Evolutionary conservation across 495 filamentous ascomycete species (phyloP).

Genomic region (Xeromyces bisporus): DNA sequence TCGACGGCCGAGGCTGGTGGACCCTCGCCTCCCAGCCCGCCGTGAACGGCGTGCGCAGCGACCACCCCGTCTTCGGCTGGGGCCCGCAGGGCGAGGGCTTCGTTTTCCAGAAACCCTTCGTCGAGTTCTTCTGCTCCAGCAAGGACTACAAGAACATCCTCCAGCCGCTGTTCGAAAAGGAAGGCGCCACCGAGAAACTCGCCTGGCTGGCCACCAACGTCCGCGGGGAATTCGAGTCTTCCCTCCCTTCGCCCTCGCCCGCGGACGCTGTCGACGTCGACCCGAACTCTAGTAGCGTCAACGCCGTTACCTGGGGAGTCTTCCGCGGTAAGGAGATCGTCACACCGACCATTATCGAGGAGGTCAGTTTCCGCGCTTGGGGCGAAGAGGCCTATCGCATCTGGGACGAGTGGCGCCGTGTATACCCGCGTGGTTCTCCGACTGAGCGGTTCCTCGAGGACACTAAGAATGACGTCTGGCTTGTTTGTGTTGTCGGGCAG

Average conservation of each 20-base stretch:
- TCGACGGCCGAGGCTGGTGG: conserved; percentile 68
- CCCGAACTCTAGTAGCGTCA: conserved; percentile 41
- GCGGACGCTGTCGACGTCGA: conserved; percentile 18
- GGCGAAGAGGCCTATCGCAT: conserved; percentile 90
- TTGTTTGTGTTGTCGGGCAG: conserved; percentile 86
- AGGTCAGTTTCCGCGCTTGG: conserved; percentile 90
- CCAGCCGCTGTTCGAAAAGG: conserved; percentile 39
- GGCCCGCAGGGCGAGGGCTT: conserved; percentile 74
- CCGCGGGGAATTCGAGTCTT: conserved; percentile 52
- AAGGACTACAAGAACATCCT: conserved; percentile 48
- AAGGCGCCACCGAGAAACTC: conserved; percentile 39
- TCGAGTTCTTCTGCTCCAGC: conserved; percentile 77
- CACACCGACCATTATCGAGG: conserved; percentile 94
- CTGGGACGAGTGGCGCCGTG: conserved; percentile 82
- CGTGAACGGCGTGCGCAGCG: conserved; percentile 64
- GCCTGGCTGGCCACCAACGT: conserved; percentile 75
- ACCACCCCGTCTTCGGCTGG: conserved; percentile 80
- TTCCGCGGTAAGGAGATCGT: conserved; percentile 95
- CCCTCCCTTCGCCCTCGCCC: conserved; percentile 21
- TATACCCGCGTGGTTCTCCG: conserved; percentile 52
- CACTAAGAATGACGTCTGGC: conserved; percentile 54
- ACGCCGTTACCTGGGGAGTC: conserved; percentile 93
- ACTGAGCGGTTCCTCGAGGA: conserved; percentile 51
- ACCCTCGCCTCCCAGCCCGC: conserved; percentile 93
- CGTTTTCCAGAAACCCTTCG: conserved; percentile 96